Evolutionary conservation across 1,284 basidiomycete genomes (phyloP), one percentile per base, ranked within the genome.

Genomic region (Moesziomyces sp.): DNA sequence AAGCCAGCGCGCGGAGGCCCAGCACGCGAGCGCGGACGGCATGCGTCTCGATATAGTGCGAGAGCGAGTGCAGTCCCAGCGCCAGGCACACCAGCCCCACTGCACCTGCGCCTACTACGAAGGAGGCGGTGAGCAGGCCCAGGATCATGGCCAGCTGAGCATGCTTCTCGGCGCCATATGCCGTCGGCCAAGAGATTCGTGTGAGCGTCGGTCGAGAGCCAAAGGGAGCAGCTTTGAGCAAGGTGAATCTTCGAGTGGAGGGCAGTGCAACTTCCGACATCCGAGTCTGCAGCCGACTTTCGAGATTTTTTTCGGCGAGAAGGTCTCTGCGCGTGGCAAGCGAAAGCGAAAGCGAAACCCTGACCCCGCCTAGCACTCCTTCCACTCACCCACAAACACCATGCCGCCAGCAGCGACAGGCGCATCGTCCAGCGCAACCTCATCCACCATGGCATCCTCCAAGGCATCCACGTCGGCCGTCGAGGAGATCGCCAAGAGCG

Each of bases 1-100:
- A 11, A 38, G 48, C 58, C 44, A 70, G 38, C 3, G 57, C 23
- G 26, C 62, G 50, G 23, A 70, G 59, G 1, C 62, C 72, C 3
- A 54, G 18, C n/a, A 57, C 47, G 7, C 72, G 58, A 24, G 72
- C 56, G 45, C 48, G 38, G 10, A 51, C 50, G 34, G 67, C 55
- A 42, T 74, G 67, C 14, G 56, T 35, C 45, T 74, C 72, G 47
- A 74, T 74, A 48, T 66, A 64, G 34, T 58, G 67, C 23, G 67
- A 67, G 18, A 70, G 52, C n/a, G 56, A 62, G 42, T 54, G 60
- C 16, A 74, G 60, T 7, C 72, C 72, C 9, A 70, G 63, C 3
- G 72, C 67, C 26, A 70, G 11, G 24, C 65, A 74, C 23, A 45
- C 30, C 11, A 74, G 51, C 5, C 50, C 18, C 0, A 49, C 54